phyloP scores from a whole-genome alignment of 2,329 filamentous ascomycete genomes.

The Aspergillus proliferans region DNA sequence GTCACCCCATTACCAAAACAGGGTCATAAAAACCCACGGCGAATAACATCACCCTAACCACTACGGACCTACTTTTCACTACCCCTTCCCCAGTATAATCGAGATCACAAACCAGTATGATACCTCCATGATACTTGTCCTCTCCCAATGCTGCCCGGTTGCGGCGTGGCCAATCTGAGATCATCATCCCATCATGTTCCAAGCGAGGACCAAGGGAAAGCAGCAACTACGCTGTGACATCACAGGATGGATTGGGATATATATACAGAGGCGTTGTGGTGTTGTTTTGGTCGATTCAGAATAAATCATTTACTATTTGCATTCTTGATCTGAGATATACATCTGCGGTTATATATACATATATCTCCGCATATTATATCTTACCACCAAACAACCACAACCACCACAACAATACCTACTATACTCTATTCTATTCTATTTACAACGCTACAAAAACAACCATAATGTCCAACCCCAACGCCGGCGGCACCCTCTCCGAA shows the following conservation, averaged over 20 bases:
- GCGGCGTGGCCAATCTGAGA: background rate
- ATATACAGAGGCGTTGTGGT: background rate
- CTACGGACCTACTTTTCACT: too few relatives aligned
- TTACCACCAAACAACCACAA: background rate
- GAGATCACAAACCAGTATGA: too few relatives aligned
- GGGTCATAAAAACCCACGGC: too few relatives aligned
- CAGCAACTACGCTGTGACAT: background rate
- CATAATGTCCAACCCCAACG: constrained; percentile 19
- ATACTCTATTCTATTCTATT: background rate
- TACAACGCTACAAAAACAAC: background rate
- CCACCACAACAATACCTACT: background rate
- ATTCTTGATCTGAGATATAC: background rate
- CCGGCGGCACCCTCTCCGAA: constrained; percentile 34
- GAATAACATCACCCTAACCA: too few relatives aligned
- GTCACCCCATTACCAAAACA: too few relatives aligned
- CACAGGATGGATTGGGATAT: background rate
- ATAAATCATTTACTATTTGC: background rate
- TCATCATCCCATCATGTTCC: background rate
- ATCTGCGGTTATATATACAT: background rate
- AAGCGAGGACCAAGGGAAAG: background rate
- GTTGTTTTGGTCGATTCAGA: background rate
- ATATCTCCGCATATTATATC: background rate
- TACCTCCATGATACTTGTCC: too few relatives aligned
- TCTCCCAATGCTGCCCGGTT: too few relatives aligned
- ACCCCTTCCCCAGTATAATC: too few relatives aligned